phyloP scores from a whole-genome alignment of 2,329 filamentous ascomycete species.

The Claviceps pazoutovae region DNA sequence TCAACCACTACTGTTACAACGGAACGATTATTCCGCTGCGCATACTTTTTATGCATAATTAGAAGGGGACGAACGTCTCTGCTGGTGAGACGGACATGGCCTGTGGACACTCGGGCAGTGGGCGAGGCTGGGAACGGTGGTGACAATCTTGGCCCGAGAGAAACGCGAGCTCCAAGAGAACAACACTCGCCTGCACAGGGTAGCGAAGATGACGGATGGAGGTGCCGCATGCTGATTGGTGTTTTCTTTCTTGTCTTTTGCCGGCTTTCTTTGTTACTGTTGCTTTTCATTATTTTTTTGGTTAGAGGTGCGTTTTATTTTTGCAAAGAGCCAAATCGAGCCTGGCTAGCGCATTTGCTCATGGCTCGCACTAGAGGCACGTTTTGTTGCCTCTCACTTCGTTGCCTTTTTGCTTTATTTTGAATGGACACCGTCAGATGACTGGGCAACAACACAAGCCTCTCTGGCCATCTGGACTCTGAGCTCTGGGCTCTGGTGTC shows the following conservation, averaged over 20 bases:
- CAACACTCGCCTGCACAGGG: background rate
- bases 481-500: too few species aligned
- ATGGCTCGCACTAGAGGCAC: background rate
- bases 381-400: background rate
- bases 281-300: constrained; percentile 2
- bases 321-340: background rate
- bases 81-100: constrained; percentile 3
- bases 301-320: constrained; percentile 2
- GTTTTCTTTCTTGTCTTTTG: background rate
- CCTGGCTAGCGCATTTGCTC: background rate
- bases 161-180: background rate
- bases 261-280: background rate
- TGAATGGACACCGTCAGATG: constrained; percentile 1
- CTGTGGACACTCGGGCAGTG: constrained; percentile 2
- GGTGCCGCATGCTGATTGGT: background rate
- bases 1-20: background rate
- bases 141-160: background rate
- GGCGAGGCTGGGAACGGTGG: background rate
- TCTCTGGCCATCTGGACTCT: background rate
- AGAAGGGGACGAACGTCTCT: constrained; percentile 3
- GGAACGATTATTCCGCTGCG: constrained; percentile 3
- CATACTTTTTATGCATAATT: constrained; percentile 5
- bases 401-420: background rate
- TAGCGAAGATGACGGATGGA: background rate
- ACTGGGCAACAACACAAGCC: background rate